A percentile compares a stretch with the other conserved stretches of the same genome.
These are phyloP conservation scores for Tilletia horrida DNA, from an alignment of 1,284 basidiomycete genomes.

Conservation along the genomic window DNA sequence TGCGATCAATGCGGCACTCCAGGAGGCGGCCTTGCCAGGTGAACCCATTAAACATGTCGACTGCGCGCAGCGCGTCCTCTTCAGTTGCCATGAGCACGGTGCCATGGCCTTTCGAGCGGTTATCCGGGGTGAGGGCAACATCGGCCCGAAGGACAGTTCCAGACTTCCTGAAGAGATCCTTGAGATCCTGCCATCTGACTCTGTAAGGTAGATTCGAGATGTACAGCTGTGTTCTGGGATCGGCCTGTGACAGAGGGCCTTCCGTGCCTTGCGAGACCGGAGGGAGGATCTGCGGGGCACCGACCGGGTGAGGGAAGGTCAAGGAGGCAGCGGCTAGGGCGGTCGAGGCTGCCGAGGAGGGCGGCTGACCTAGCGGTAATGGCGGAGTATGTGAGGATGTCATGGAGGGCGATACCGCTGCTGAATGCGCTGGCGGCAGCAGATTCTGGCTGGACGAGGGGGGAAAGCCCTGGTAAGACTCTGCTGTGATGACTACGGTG, in stretches of 20 bases:
- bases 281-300: not conserved
- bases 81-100: conserved; percentile 52
- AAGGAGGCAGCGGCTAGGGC: not conserved
- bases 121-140: conserved; percentile 53
- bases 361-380: not conserved
- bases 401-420: too few relatives aligned
- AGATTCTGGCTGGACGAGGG: too few relatives aligned
- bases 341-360: not conserved
- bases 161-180: conserved; percentile 56
- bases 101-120: conserved; percentile 47
- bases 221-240: conserved; percentile 73
- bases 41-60: conserved; percentile 56
- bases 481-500: too few relatives aligned
- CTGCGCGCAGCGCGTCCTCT: conserved; percentile 55
- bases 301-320: not conserved
- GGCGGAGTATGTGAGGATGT: too few relatives aligned
- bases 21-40: conserved; percentile 53
- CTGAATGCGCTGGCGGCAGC: too few relatives aligned
- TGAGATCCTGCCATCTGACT: conserved; percentile 56
- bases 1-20: conserved; percentile 47
- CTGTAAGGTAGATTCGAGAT: conserved; percentile 55
- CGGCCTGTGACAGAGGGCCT: conserved; percentile 51
- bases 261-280: conserved; percentile 11
- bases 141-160: conserved; percentile 57
- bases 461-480: too few relatives aligned